Conservation (phyloP, 208 protist genomes). For the Angomonas deanei region DNA sequence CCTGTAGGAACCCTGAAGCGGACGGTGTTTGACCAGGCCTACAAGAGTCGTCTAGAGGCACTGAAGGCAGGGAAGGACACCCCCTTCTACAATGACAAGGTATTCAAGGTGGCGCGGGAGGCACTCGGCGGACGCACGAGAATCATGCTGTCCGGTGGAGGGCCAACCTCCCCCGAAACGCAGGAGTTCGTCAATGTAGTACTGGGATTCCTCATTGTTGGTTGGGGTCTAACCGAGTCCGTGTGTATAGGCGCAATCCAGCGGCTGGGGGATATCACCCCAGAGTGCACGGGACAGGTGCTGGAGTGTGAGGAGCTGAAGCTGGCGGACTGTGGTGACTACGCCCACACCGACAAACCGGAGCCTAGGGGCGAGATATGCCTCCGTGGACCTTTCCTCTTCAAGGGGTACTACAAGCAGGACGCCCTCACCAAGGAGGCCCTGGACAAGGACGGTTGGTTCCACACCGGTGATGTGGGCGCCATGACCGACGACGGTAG, state of each 20-base stretch:
- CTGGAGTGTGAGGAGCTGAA: slow-evolving; percentile 74
- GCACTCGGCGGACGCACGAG: slow-evolving; percentile 58
- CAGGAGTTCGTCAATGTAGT: slow-evolving; percentile 85
- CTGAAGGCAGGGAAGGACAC: slow-evolving; percentile 71
- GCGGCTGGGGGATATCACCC: slow-evolving; percentile 37
- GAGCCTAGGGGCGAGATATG: slow-evolving; percentile 76
- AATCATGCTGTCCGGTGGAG: slow-evolving; percentile 69
- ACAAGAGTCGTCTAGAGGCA: slow-evolving; percentile 40
- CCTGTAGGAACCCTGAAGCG: slow-evolving; percentile 49
- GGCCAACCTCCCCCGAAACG: slow-evolving; percentile 51
- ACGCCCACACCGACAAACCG: slow-evolving; percentile 65
- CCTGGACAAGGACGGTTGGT: slow-evolving; percentile 79
- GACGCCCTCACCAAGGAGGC: slow-evolving; percentile 78
- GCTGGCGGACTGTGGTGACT: slow-evolving; percentile 81
- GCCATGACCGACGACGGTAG: slow-evolving; percentile 32
- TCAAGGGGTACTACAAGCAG: slow-evolving; percentile 91
- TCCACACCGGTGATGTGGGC: slow-evolving; percentile 87
- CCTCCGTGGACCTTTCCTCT: slow-evolving; percentile 73
- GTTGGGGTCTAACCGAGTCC: slow-evolving; percentile 89
- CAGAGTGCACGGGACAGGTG: slow-evolving; percentile 51
- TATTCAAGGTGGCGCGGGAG: slow-evolving; percentile 47
- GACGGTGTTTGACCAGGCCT: slow-evolving; percentile 65
- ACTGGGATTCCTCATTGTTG: slow-evolving; percentile 59
- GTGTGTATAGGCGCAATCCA: slow-evolving; percentile 53
- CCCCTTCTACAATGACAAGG: slow-evolving; percentile 73